These are phyloP conservation scores for Diplodia corticola DNA, from an alignment of 2,329 filamentous ascomycete species.

Conservation along the genomic window DNA sequence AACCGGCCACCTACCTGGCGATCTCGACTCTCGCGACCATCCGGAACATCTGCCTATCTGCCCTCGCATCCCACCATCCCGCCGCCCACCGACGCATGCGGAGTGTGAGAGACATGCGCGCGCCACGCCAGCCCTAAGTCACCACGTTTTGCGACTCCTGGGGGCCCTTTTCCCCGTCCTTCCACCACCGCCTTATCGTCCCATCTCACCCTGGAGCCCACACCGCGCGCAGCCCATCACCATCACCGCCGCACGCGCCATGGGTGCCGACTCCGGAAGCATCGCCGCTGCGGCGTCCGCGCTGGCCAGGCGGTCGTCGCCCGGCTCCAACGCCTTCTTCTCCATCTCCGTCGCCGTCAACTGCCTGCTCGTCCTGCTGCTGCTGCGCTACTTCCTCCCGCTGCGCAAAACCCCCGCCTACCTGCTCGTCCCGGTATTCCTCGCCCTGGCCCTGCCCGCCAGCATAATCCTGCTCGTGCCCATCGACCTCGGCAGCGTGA, in stretches of 20 bases:
- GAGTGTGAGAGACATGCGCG: constrained; percentile 4
- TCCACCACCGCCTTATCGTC: not conserved
- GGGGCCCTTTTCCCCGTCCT: not conserved
- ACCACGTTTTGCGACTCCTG: constrained; percentile 5
- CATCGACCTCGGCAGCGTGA: constrained; percentile 89
- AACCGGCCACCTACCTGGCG: constrained; percentile 6
- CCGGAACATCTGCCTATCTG: not conserved
- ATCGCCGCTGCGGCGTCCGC: not conserved
- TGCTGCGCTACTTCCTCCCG: constrained; percentile 87
- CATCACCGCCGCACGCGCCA: not conserved
- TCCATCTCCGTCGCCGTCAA: constrained; percentile 70
- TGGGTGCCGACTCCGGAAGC: not conserved
- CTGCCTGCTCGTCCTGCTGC: constrained; percentile 73
- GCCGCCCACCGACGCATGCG: not conserved
- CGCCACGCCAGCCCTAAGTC: constrained; percentile 11
- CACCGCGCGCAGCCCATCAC: not conserved
- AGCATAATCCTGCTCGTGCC: constrained; percentile 90
- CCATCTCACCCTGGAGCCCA: not conserved
- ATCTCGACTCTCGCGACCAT: not conserved
- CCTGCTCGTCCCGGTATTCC: constrained; percentile 87
- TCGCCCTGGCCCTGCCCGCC: constrained; percentile 89
- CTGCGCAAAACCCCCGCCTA: constrained; percentile 88
- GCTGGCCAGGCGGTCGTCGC: constrained; percentile 52
- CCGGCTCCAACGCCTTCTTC: constrained; percentile 79
- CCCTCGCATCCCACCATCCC: not conserved